phyloP scores from a whole-genome alignment of 2,329 filamentous ascomycete genomes.

The Bipolaris victoriae region DNA sequence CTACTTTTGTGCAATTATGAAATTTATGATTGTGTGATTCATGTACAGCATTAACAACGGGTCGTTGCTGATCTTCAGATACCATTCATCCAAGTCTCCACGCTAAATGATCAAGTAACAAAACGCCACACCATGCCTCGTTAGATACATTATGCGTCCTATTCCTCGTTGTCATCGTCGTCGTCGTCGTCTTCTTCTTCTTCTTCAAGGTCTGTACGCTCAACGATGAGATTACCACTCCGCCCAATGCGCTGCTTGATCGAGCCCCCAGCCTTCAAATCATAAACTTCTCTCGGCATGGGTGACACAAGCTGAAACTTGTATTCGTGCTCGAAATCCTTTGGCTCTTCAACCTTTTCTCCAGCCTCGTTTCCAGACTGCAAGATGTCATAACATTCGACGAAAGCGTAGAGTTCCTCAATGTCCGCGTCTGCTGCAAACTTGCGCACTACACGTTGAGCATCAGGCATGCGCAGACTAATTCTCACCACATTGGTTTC shows the following conservation, averaged over 20 bases:
- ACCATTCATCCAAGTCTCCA: not conserved
- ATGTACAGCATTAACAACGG: not conserved
- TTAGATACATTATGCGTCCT: not conserved
- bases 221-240: constrained; percentile 88
- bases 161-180: constrained; percentile 43
- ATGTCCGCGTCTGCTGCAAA: constrained; percentile 74
- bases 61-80: not conserved
- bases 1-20: not conserved
- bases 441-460: constrained; percentile 75
- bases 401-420: constrained; percentile 94
- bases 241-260: constrained; percentile 77
- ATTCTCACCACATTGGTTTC: constrained; percentile 75
- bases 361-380: constrained; percentile 51
- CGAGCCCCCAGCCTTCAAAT: constrained; percentile 68
- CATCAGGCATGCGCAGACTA: constrained; percentile 66
- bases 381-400: constrained; percentile 82
- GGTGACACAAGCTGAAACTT: constrained; percentile 83
- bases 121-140: constrained; percentile 7
- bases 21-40: not conserved
- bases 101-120: constrained; percentile 6
- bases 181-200: constrained; percentile 52
- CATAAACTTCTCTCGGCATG: constrained; percentile 82
- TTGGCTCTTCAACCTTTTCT: constrained; percentile 57
- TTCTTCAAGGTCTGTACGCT: constrained; percentile 65
- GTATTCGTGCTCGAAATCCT: constrained; percentile 79